These are phyloP conservation scores for Leishmania lainsoni DNA, from an alignment of 208 protist species.

Conservation along the genomic window DNA sequence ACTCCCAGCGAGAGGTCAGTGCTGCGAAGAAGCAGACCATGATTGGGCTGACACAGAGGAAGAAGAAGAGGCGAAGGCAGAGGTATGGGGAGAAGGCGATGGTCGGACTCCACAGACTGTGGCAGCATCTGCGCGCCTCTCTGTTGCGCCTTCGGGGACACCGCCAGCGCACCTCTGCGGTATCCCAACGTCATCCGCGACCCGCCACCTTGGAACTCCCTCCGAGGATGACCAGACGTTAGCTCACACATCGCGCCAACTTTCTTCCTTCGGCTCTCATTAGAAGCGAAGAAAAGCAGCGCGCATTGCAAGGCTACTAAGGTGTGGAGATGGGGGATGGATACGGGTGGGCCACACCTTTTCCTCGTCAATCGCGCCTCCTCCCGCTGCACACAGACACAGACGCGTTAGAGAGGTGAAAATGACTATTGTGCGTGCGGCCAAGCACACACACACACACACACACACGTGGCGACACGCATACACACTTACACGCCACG, in stretches of 20 bases:
- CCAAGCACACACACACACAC: not conserved
- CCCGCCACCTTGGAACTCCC: not conserved
- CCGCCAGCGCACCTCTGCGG: slow-evolving; percentile 40
- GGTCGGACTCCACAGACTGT: not conserved
- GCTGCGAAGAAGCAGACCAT: slow-evolving; percentile 8
- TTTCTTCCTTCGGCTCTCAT: not conserved
- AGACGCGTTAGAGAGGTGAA: not conserved
- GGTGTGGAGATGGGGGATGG: not conserved
- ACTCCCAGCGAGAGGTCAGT: not conserved
- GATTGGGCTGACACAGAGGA: slow-evolving; percentile 20
- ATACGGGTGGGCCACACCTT: not conserved
- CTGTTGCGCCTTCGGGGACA: slow-evolving; percentile 4
- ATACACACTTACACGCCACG: not conserved
- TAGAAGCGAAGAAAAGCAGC: not conserved
- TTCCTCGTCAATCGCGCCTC: not conserved
- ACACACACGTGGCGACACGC: not conserved
- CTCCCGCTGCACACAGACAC: not conserved
- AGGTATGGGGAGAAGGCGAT: not conserved
- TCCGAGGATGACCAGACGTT: not conserved
- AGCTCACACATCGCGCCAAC: not conserved
- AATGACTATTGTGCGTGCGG: not conserved
- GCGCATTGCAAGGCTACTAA: not conserved
- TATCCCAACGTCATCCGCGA: slow-evolving; percentile 10
- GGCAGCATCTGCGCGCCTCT: not conserved
- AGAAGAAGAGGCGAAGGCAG: slow-evolving; percentile 3